These are phyloP conservation scores for Sugiyamaella japonica DNA, from an alignment of 1,139 yeast genomes.

Conservation along the genomic window DNA sequence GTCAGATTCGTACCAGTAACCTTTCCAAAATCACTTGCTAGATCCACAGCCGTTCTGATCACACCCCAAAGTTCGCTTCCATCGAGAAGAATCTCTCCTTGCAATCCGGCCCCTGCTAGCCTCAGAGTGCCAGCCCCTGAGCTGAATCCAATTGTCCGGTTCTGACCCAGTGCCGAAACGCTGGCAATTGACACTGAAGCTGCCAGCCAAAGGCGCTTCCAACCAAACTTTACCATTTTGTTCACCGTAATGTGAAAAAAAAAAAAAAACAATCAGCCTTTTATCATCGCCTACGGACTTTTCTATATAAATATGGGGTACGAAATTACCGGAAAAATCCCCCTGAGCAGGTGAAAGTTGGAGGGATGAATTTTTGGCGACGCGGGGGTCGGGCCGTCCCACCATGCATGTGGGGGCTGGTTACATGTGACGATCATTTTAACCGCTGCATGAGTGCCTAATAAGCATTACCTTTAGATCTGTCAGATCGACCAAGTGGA, in stretches of 20 bases:
- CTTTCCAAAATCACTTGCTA: constrained; percentile 23
- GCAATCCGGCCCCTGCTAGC: constrained; percentile 11
- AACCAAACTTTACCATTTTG: constrained; percentile 4
- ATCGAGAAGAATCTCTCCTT: constrained; percentile 27
- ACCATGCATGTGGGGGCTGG: background rate
- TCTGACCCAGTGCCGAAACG: constrained; percentile 14
- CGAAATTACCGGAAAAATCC: constrained; percentile 1
- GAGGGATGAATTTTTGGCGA: background rate
- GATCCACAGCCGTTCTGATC: constrained; percentile 24
- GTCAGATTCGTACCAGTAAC: constrained; percentile 21
- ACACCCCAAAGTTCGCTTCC: constrained; percentile 27
- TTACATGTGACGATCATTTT: constrained; percentile 5
- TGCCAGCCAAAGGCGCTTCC: constrained; percentile 10
- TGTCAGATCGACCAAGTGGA: too few relatives aligned
- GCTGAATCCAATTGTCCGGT: constrained; percentile 12
- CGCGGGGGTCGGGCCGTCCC: background rate
- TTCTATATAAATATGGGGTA: constrained; percentile 11
- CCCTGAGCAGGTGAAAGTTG: background rate
- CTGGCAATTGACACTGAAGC: constrained; percentile 6
- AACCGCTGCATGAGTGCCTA: constrained; percentile 4
- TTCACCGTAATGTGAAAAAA: too few relatives aligned
- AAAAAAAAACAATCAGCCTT: background rate
- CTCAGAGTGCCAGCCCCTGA: constrained; percentile 13
- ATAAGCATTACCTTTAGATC: background rate
- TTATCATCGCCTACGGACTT: background rate